Base-by-base conservation (phyloP, 768 basidiomycete species). In the Boletellus ananiceps region DNA sequence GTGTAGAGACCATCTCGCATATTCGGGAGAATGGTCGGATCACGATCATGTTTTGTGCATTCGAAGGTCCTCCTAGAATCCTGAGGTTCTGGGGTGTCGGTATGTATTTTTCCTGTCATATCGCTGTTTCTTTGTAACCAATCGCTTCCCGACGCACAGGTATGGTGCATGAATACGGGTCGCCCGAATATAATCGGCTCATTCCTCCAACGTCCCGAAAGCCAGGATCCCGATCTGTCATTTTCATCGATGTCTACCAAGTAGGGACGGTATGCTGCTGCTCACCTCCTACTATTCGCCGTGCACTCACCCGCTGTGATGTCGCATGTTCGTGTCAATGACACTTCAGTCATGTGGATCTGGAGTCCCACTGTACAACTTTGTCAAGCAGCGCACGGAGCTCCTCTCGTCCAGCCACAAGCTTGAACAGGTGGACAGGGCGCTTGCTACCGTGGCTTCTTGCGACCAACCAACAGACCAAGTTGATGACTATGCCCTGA, bases 311-410 rank as follows among this genome's bases (percentile, higher is more conserved):
- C 8, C 29, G 11, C 3, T 25, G 23, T 25, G 6, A 25, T 25
- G 23, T 25, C n/a, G 4, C 16, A 15, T 13, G 32, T 13, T 35
- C 8, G n/a, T 29, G 21, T 49, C 29, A 7, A 58, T 9, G 4
- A 46, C 21, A 15, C n/a, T 16, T 21, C 52, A 86, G 85, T 83
- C 83, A 2, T 87, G 83, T 55, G 83, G 85, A 18, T 86, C 74
- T 55, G 75, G 76, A 0, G 76, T 85, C 21, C 84, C 86, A 2
- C 75, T 74, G 56, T 85, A 78, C 60, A 69, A 73, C 37, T 86
- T 78, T 66, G 64, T 77, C 35, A 67, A 71, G 4, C 79, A 83
- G 47, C 81, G 85, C 21, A 75, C 72, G 2, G 71, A 71, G 8
- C 76, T 82, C 14, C 8, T 29, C 29, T 11, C 8, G 29, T 6